A percentile compares a stretch with the other conserved stretches of the same genome.
These are phyloP conservation scores for Suillus decipiens DNA, from an alignment of 768 basidiomycete species.

Conservation along the genomic window DNA sequence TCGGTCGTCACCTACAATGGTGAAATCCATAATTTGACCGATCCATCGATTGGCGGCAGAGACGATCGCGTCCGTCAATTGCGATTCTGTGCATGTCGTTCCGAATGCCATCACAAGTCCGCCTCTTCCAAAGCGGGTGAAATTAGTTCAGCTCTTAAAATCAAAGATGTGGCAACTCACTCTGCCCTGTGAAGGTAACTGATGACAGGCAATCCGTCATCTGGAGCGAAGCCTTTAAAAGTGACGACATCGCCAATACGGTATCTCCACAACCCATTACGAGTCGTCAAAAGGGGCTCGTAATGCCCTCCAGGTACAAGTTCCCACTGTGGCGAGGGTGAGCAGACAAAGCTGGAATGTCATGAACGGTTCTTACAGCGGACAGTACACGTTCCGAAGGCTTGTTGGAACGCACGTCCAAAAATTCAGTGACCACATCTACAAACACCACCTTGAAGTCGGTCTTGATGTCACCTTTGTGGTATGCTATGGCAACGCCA, in stretches of 20 bases:
- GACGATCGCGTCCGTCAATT: constrained; percentile 20
- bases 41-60: constrained; percentile 16
- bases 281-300: constrained; percentile 14
- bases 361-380: background rate
- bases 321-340: constrained; percentile 7
- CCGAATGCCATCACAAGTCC: background rate
- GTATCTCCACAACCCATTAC: constrained; percentile 17
- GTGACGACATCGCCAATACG: constrained; percentile 13
- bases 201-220: constrained; percentile 10
- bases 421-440: constrained; percentile 12
- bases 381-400: background rate
- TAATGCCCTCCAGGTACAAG: constrained; percentile 8
- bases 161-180: constrained; percentile 1
- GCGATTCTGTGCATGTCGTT: constrained; percentile 16
- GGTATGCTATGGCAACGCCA: constrained; percentile 7
- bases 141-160: background rate
- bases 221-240: constrained; percentile 14
- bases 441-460: constrained; percentile 9
- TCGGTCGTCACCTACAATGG: constrained; percentile 22
- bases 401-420: constrained; percentile 4
- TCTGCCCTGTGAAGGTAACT: constrained; percentile 13
- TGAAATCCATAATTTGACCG: constrained; percentile 24
- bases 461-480: background rate
- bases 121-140: background rate
- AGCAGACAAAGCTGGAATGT: background rate